These are phyloP conservation scores for Linnemannia elongata DNA, from an alignment of 192 early-diverging fungal genomes.

Conservation along the genomic window DNA sequence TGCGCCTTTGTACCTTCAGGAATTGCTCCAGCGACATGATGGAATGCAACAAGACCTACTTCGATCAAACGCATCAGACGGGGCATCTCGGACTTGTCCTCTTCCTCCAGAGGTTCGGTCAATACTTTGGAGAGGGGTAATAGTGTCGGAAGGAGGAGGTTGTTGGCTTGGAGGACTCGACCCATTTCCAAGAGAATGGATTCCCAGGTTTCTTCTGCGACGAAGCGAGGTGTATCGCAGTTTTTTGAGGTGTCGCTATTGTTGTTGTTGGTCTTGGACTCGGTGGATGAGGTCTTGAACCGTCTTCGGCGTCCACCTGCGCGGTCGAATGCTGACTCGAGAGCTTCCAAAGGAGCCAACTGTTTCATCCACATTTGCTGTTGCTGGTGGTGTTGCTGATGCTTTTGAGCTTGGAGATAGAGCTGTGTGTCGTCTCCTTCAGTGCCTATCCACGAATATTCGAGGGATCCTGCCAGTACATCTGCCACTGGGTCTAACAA, in stretches of 20 bases:
- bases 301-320: background rate
- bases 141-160: background rate
- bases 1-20: background rate
- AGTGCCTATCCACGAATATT: constrained; percentile 19
- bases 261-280: background rate
- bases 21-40: constrained; percentile 5
- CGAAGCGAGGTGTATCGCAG: background rate
- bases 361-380: background rate
- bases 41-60: constrained; percentile 16
- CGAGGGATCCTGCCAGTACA: constrained; percentile 24
- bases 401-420: background rate
- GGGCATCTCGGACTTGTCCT: background rate
- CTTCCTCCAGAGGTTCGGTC: background rate
- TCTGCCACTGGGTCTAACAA: constrained; percentile 2
- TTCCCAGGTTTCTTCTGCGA: background rate
- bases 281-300: background rate
- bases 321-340: constrained; percentile 15
- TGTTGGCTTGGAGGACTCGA: background rate
- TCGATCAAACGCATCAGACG: background rate
- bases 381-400: background rate
- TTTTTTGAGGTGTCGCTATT: background rate
- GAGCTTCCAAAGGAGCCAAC: background rate
- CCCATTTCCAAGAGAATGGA: background rate
- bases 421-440: background rate
- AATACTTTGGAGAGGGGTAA: background rate